Conservation (phyloP, 768 basidiomycete species). For the Pleurotus eryngii region DNA sequence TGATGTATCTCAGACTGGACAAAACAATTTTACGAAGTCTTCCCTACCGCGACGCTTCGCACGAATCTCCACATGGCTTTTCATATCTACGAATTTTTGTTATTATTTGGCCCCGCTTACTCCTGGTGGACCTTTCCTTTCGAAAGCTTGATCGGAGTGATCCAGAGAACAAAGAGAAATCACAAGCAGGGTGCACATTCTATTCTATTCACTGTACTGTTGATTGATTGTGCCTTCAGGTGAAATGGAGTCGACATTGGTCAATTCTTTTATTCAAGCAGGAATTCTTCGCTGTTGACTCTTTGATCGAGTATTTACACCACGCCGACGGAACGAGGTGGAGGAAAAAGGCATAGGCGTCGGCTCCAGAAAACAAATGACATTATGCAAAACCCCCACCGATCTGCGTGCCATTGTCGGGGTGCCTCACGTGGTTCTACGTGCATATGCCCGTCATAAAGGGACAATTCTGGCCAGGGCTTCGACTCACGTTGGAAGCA, state of each 20-base stretch:
- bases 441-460: no score
- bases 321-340: no score
- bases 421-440: no score
- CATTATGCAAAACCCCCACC: no score
- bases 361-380: no score
- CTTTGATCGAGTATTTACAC: no score
- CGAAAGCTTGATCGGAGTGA: constrained; percentile 31
- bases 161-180: constrained; percentile 26
- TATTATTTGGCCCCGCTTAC: constrained; percentile 29
- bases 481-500: no score
- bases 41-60: neutral
- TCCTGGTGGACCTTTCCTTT: constrained; percentile 40
- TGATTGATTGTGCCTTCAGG: neutral
- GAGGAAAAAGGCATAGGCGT: no score
- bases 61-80: constrained; percentile 29
- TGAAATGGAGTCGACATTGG: constrained; percentile 4
- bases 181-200: constrained; percentile 20
- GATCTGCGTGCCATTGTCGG: no score
- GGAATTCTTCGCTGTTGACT: constrained; percentile 8
- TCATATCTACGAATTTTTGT: constrained; percentile 26
- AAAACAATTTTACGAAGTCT: no score
- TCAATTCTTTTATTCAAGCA: constrained; percentile 1
- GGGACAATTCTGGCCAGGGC: no score
- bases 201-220: neutral
- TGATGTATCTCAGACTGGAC: no score